Conservation (phyloP, 176 grass and related monocot genomes). For the Musa troglodytarum region DNA sequence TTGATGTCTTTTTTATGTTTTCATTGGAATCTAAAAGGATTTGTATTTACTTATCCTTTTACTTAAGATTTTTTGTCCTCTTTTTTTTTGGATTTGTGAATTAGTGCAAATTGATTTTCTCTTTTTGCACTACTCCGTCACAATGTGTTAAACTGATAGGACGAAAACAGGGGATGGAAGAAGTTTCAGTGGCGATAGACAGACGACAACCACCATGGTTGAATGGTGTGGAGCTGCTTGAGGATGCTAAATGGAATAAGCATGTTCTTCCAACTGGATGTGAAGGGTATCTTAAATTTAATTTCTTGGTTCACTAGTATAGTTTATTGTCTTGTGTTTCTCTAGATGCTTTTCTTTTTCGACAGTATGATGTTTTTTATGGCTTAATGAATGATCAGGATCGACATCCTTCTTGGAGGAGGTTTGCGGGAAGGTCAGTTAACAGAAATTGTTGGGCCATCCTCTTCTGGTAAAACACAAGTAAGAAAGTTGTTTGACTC, state of each 20-base stretch:
- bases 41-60: neutral
- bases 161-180: conserved; percentile 4
- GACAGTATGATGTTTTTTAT: neutral
- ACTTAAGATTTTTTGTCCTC: neutral
- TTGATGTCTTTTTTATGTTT: neutral
- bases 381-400: conserved; percentile 31
- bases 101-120: neutral
- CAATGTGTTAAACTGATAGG: neutral
- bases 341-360: neutral
- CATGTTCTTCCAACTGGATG: conserved; percentile 37
- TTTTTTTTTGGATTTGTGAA: neutral
- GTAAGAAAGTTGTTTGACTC: conserved; percentile 12
- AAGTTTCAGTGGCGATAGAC: neutral
- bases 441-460: conserved; percentile 68
- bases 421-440: conserved; percentile 65
- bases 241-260: conserved; percentile 31
- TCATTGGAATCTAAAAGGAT: no score
- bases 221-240: conserved; percentile 33
- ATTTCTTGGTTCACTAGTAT: neutral
- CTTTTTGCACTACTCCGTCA: neutral
- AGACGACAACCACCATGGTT: conserved; percentile 21
- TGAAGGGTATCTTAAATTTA: conserved; percentile 34
- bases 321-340: neutral
- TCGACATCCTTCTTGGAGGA: conserved; percentile 75
- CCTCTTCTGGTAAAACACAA: conserved; percentile 95